These are phyloP conservation scores for Chaetomium cochliodes DNA, from an alignment of 495 filamentous ascomycete species.

Conservation along the genomic window DNA sequence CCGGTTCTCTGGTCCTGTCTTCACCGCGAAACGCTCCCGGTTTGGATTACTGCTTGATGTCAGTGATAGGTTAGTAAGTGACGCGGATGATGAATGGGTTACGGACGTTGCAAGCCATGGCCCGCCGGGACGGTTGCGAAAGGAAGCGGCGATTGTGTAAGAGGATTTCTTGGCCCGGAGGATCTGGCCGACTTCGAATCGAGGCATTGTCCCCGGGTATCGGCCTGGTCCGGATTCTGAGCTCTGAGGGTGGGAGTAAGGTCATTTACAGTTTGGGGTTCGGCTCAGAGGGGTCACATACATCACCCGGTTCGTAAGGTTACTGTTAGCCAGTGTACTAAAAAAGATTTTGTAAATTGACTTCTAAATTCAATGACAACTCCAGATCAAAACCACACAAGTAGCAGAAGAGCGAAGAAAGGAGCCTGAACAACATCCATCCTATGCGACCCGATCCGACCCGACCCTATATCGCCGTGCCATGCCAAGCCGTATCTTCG, in stretches of 20 bases:
- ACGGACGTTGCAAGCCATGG: neutral
- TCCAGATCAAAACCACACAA: neutral
- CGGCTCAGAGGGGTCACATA: too few species aligned
- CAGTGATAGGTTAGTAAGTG: neutral
- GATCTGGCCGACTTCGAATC: neutral
- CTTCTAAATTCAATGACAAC: neutral
- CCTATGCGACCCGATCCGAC: neutral
- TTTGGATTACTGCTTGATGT: neutral
- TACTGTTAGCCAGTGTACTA: too few species aligned
- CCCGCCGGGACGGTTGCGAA: neutral
- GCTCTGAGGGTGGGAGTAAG: too few species aligned
- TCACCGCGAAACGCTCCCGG: neutral
- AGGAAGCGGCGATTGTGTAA: neutral
- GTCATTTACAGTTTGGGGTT: too few species aligned
- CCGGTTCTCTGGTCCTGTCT: neutral
- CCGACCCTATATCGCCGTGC: conserved; percentile 7
- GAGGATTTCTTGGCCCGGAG: neutral
- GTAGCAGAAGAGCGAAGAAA: neutral
- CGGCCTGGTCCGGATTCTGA: too few species aligned
- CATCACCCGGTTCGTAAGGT: too few species aligned
- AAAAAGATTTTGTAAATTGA: neutral
- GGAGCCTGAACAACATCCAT: neutral
- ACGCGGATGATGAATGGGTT: neutral
- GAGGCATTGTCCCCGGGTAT: neutral
- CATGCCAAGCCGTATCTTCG: neutral